Conservation (phyloP, 805 yeast genomes). For the Candida stauntonica region DNA sequence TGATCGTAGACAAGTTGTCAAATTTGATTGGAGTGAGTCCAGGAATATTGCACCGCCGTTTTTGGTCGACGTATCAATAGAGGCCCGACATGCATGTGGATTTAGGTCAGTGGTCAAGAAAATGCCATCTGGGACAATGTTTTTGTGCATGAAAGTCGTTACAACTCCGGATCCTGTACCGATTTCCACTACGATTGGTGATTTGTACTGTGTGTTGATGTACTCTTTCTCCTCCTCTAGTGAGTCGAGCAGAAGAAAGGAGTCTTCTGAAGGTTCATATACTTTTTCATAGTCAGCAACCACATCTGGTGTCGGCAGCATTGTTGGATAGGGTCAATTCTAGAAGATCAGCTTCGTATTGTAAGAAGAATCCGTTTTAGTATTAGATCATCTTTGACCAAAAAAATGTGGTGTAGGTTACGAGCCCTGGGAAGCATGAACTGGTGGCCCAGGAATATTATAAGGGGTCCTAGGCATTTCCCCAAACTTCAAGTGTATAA, state of each 20-base stretch:
- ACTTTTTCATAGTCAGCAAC: conserved; percentile 63
- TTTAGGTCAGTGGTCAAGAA: conserved; percentile 76
- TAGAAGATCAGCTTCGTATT: no score
- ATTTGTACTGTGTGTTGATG: conserved; percentile 29
- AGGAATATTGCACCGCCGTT: conserved; percentile 31
- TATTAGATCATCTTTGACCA: no score
- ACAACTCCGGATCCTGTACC: conserved; percentile 94
- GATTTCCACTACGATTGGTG: conserved; percentile 69
- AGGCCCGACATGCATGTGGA: conserved; percentile 64
- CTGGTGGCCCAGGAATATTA: not conserved
- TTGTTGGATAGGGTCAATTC: no score
- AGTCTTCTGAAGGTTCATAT: conserved; percentile 94
- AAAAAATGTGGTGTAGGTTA: no score
- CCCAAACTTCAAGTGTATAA: no score
- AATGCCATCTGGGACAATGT: conserved; percentile 49
- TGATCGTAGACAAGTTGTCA: conserved; percentile 46
- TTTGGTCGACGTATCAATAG: conserved; percentile 39
- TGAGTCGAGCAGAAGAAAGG: conserved; percentile 77
- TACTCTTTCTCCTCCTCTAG: conserved; percentile 55
- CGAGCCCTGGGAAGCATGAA: conserved; percentile 1
- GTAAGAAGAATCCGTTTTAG: no score
- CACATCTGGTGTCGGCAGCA: conserved; percentile 79
- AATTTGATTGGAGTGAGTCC: conserved; percentile 53
- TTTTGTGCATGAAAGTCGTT: conserved; percentile 64
- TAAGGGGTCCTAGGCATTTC: no score